Base-by-base conservation (phyloP, 2,329 filamentous ascomycete species). In the Thelonectria rubi region DNA sequence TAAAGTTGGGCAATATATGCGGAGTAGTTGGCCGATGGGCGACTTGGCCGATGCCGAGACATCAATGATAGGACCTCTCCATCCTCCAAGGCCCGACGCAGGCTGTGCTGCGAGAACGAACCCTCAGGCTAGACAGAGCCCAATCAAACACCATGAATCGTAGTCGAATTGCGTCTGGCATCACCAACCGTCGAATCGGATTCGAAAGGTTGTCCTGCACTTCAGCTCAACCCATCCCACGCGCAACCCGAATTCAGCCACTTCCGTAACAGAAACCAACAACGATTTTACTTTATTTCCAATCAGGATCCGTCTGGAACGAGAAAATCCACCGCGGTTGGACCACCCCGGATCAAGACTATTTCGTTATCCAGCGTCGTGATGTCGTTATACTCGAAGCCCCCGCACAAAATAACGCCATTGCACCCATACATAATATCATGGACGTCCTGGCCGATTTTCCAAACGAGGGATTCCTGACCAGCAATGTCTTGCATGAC, bases 371-470 rank as follows among this genome's bases (percentile, higher is more conserved):
- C 46, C n/a, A 50, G 17, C 54, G 24, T 18, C 21, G 17, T 17
- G 37, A 57, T 50, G 54, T 57, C 54, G 45, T 45, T 57, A 49
- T 56, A 50, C 10, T 42, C 46, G 40, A 14, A 34, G 14, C 53
- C 54, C 54, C 46, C 12, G 54, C 54, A 50, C 10, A 21, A 43
- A 37, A 50, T 57, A 57, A 57, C 54, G 54, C 34, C 45, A 48
- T 57, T 34, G 24, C 45, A 57, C 54, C 54, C 54, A 57, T 57
- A 57, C 46, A 49, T 50, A 57, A 34, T 43, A 48, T 24, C 54
- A 57, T 50, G 8, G 30, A 34, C n/a, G 39, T 37, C 54, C 43
- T 50, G 7, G 26, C 21, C 15, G 34, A 5, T 40, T 26, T 9
- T 2, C 37, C 15, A 15, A 37, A 37, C 14, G 32, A n/a, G 21